Base-by-base conservation (phyloP, 1,139 yeast genomes). In the Yamadazyma aaseri region DNA sequence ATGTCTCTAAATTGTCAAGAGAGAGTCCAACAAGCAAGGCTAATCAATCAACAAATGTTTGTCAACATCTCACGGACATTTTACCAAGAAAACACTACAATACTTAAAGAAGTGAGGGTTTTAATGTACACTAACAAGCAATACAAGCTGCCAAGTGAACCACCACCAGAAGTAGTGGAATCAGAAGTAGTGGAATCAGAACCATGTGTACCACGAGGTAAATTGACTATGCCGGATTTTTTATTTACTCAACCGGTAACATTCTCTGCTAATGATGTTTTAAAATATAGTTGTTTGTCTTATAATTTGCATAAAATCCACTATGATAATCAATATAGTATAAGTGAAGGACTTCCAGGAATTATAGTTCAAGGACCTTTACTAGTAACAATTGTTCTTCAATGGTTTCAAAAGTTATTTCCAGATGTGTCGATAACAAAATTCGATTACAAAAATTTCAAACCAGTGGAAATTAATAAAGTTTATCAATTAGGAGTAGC, bases 221-320 rank as follows among this genome's bases (percentile, higher is more conserved):
- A n/a, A n/a, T n/a, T n/a, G n/a, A 23, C 12, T 23, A 11, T 11
- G 13, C n/a, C n/a, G 26, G 7, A 23, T 23, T 23, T 9, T 23
- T 14, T 17, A 6, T 8, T 6, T 14, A 25, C 10, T 8, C 17
- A 25, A 9, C 7, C 16, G 16, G 16, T 29, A 7, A 15, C 7
- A 16, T 29, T 29, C 20, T 16, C 36, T 11, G 15, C 33, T 2
- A 21, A 35, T 13, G 44, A 44, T 9, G 31, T 46, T 17, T 23
- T 40, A 24, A 64, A 87, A 40, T 86, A 79, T 58, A 80, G 92
- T 28, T 81, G 84, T 22, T 57, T 90, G 36, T 81, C 94, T 0
- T 79, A 79, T 59, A 92, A 92, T 53, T 69, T 92, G 5, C 98
- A 92, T 55, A 72, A 74, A 38, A 86, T 92, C 28, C 98, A 92